These are phyloP conservation scores for Starmera caribaea DNA, from an alignment of 805 yeast species.

Conservation along the genomic window DNA sequence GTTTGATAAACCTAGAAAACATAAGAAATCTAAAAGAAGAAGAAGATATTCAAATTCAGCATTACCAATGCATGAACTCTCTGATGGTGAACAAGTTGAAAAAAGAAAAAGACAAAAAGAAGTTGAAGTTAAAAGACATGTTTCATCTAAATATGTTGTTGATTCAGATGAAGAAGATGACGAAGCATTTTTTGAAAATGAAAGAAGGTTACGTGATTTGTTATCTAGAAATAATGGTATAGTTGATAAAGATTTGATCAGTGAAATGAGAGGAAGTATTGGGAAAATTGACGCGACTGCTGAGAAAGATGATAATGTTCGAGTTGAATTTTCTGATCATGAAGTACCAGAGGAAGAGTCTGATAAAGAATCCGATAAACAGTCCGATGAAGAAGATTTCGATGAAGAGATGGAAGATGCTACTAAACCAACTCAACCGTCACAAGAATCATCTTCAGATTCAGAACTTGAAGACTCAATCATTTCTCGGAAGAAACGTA, in stretches of 20 bases:
- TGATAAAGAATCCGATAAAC: too few relatives aligned
- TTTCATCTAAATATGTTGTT: conserved; percentile 45
- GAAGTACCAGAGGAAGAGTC: background rate
- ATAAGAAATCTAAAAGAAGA: conserved; percentile 4
- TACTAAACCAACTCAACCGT: too few relatives aligned
- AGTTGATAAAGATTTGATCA: background rate
- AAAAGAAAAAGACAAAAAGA: background rate
- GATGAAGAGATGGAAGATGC: too few relatives aligned
- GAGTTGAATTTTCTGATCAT: background rate
- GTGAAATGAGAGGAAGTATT: background rate
- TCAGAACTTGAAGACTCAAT: too few relatives aligned
- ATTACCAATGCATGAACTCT: conserved; percentile 21
- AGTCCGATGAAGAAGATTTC: too few relatives aligned
- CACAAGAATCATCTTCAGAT: too few relatives aligned
- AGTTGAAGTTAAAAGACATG: conserved; percentile 5
- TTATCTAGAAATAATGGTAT: conserved; percentile 9
- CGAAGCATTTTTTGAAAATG: conserved; percentile 44
- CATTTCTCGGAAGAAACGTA: too few relatives aligned
- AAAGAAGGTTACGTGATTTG: conserved; percentile 34
- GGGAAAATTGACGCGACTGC: background rate
- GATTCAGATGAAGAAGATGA: conserved; percentile 54
- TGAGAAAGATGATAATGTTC: background rate
- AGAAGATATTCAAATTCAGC: conserved; percentile 1
- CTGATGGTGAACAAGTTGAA: conserved; percentile 21
- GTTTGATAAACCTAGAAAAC: conserved; percentile 1